These are phyloP conservation scores for Lentinus polychrous DNA, from an alignment of 1,284 basidiomycete genomes.

Conservation along the genomic window DNA sequence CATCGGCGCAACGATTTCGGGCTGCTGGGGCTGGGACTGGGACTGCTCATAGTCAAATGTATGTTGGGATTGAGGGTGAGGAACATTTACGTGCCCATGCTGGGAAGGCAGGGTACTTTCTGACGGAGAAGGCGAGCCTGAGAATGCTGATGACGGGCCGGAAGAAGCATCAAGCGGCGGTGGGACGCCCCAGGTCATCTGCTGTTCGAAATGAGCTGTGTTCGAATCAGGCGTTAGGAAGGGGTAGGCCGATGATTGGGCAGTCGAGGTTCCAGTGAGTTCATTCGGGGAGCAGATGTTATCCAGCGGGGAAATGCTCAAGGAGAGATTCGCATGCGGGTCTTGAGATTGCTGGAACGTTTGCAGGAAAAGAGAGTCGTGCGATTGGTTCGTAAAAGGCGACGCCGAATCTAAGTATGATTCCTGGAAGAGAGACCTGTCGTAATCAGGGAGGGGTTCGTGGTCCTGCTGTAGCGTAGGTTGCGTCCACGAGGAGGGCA, in stretches of 20 bases:
- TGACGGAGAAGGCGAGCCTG: conserved; percentile 38
- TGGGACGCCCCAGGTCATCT: background rate
- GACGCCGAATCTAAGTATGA: conserved; percentile 33
- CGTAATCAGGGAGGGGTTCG: conserved; percentile 44
- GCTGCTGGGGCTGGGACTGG: background rate
- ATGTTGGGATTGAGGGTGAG: conserved; percentile 29
- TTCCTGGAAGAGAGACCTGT: conserved; percentile 43
- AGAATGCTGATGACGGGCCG: conserved; percentile 36
- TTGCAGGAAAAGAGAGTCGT: background rate
- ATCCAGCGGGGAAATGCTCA: conserved; percentile 26
- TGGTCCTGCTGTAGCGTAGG: conserved; percentile 31
- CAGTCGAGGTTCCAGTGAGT: conserved; percentile 4
- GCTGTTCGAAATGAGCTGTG: background rate
- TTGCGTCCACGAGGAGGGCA: conserved; percentile 11
- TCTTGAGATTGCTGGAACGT: conserved; percentile 18
- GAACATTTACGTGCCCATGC: conserved; percentile 7
- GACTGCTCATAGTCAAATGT: background rate
- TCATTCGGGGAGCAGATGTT: conserved; percentile 4
- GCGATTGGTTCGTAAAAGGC: conserved; percentile 19
- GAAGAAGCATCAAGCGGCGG: conserved; percentile 14
- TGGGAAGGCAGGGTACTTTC: conserved; percentile 26
- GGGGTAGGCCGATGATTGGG: conserved; percentile 9
- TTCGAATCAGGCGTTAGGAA: conserved; percentile 1
- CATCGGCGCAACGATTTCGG: background rate
- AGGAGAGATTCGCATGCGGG: conserved; percentile 16